A percentile compares a stretch with the other conserved stretches of the same genome.
Evolutionary conservation across 768 basidiomycete genomes (phyloP).

Genomic region (Leucocoprinus birnbaumii): DNA sequence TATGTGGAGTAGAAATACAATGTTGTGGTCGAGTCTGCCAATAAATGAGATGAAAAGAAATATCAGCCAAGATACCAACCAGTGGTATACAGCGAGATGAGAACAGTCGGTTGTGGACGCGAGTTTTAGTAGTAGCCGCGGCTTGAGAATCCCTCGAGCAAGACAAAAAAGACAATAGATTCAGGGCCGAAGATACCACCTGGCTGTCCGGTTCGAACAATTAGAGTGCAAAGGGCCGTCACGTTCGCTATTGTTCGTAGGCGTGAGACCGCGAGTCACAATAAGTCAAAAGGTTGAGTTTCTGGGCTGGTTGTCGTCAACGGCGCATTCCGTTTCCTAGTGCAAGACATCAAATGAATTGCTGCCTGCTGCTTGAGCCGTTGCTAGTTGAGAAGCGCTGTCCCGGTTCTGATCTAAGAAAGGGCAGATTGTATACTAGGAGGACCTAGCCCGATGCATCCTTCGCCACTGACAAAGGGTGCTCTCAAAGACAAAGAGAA

Average conservation of each 20-base stretch:
- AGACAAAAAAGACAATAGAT: constrained; percentile 8
- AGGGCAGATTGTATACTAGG: no score
- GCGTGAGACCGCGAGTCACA: background rate
- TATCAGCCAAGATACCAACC: constrained; percentile 4
- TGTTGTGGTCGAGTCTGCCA: background rate
- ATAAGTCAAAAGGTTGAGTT: no score
- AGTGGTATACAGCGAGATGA: constrained; percentile 1
- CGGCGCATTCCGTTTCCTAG: no score
- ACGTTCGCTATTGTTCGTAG: constrained; percentile 1
- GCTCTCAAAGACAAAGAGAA: no score
- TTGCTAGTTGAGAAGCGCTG: no score
- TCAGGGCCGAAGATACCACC: background rate
- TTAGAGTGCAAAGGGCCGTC: background rate
- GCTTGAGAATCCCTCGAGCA: background rate
- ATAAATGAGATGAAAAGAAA: background rate
- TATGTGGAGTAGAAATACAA: background rate
- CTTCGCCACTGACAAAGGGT: no score
- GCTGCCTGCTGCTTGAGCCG: no score
- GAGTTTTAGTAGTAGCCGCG: constrained; percentile 3
- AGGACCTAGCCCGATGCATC: no score
- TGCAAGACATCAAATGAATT: no score
- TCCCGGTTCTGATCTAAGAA: no score
- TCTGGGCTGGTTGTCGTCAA: no score
- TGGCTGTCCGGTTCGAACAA: background rate
- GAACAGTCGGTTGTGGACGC: background rate